These are phyloP conservation scores for Diplodia scrobiculata DNA, from an alignment of 2,329 filamentous ascomycete species.

Conservation along the genomic window DNA sequence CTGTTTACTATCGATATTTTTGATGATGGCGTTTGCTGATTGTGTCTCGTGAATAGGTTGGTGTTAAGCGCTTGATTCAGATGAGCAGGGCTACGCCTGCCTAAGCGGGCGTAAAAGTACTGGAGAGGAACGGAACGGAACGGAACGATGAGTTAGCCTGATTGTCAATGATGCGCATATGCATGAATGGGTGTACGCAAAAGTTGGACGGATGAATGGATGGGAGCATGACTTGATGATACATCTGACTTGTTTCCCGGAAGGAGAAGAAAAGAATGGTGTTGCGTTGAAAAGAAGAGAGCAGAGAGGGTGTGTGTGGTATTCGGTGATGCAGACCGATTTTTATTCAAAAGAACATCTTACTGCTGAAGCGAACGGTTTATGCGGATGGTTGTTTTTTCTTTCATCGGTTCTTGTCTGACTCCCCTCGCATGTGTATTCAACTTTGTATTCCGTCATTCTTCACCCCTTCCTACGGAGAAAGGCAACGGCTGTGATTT, in stretches of 20 bases:
- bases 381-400: neutral
- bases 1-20: neutral
- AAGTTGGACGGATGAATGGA: neutral
- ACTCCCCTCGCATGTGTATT: neutral
- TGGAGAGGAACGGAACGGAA: neutral
- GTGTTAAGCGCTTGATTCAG: constrained; percentile 45
- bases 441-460: neutral
- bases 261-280: neutral
- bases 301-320: neutral
- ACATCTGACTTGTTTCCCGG: neutral
- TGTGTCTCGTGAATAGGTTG: constrained; percentile 35
- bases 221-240: neutral
- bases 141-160: neutral
- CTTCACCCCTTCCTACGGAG: neutral
- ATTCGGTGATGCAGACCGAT: neutral
- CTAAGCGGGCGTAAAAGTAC: neutral
- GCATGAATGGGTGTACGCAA: neutral
- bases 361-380: neutral
- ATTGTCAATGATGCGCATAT: neutral
- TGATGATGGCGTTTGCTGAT: neutral
- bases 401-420: neutral
- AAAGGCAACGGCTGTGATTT: neutral
- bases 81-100: constrained; percentile 44
- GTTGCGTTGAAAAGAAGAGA: neutral
- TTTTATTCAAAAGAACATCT: neutral